These are phyloP conservation scores for Hura crepitans DNA, from an alignment of 441 rosid species.

Conservation along the genomic window DNA sequence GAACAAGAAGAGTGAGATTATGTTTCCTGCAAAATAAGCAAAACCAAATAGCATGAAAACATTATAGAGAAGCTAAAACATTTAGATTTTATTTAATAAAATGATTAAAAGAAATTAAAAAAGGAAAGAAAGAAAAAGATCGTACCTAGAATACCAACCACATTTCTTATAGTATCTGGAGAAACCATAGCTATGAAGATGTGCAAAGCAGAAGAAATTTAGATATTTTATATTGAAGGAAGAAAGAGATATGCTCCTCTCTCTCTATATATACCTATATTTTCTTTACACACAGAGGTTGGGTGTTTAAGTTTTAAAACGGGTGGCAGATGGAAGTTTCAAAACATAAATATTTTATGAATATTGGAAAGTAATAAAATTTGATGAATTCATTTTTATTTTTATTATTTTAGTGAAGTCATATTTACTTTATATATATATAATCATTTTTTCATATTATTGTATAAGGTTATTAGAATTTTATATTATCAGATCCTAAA, in stretches of 20 bases:
- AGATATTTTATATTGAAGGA: neutral
- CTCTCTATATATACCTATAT: conserved; percentile 10
- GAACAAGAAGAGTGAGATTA: conserved; percentile 65
- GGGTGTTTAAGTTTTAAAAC: neutral
- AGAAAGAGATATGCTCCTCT: neutral
- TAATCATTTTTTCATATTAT: too few species aligned
- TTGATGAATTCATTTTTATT: neutral
- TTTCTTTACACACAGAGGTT: neutral
- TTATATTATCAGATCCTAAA: too few species aligned
- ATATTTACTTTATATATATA: too few species aligned
- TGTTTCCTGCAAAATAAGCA: conserved; percentile 55
- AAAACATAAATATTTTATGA: too few species aligned
- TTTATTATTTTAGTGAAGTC: neutral
- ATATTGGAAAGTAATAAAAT: too few species aligned
- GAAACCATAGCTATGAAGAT: conserved; percentile 37
- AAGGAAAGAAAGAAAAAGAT: too few species aligned
- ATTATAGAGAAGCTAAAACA: neutral
- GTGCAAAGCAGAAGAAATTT: neutral
- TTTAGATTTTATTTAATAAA: neutral
- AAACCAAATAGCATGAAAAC: neutral
- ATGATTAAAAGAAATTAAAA: neutral
- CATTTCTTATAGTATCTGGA: conserved; percentile 37
- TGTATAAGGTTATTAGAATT: too few species aligned
- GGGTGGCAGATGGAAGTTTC: too few species aligned
- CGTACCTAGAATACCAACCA: conserved; percentile 50